These are phyloP conservation scores for Immersiella caudata DNA, from an alignment of 495 filamentous ascomycete genomes.

Conservation along the genomic window DNA sequence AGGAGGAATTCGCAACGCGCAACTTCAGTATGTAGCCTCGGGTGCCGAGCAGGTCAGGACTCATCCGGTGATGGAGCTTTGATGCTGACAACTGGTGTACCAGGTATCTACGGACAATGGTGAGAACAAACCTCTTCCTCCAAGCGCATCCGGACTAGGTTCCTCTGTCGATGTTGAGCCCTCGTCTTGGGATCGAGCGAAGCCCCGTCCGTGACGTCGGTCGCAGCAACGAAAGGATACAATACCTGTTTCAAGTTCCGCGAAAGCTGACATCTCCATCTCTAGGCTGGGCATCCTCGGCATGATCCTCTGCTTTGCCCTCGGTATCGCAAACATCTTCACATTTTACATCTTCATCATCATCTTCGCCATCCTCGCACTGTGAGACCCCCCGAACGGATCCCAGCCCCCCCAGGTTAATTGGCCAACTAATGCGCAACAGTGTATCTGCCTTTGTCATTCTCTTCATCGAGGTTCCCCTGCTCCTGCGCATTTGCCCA, in stretches of 20 bases:
- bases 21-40: constrained; percentile 86
- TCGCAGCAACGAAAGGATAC: background rate
- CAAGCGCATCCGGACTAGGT: background rate
- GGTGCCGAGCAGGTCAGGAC: background rate
- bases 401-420: constrained; percentile 52
- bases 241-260: background rate
- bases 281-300: constrained; percentile 92
- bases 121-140: constrained; percentile 52
- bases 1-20: constrained; percentile 83
- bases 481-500: constrained; percentile 96
- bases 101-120: constrained; percentile 99
- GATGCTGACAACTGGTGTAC: constrained; percentile 37
- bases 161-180: background rate
- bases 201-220: no score
- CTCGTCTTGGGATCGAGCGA: background rate
- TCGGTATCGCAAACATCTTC: constrained; percentile 92
- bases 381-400: constrained; percentile 61
- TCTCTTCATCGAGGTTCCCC: constrained; percentile 95
- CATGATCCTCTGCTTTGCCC: constrained; percentile 92
- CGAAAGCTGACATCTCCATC: constrained; percentile 50
- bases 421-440: constrained; percentile 22
- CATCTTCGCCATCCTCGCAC: constrained; percentile 78
- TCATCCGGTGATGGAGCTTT: constrained; percentile 26
- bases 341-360: constrained; percentile 65
- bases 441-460: constrained; percentile 82